Conservation (phyloP, 129 eudicot genomes). For the Flaveria trinervia region DNA sequence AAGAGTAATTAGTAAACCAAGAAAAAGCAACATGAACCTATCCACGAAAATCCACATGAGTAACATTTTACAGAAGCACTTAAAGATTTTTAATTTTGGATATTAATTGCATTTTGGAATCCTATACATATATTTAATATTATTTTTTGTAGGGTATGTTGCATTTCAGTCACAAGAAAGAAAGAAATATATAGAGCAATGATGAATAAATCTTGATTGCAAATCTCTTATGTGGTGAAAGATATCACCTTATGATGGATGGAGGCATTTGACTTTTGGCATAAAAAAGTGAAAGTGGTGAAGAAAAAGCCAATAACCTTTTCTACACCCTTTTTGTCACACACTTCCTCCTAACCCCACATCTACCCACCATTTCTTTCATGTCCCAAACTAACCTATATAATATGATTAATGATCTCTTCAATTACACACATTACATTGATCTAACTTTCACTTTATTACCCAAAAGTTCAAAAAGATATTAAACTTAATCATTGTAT, state of each 20-base stretch:
- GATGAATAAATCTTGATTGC: constrained; percentile 79
- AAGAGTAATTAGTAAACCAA: not conserved
- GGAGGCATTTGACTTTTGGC: constrained; percentile 69
- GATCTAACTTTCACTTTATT: constrained; percentile 46
- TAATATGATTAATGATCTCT: constrained; percentile 68
- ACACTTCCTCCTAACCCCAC: constrained; percentile 52
- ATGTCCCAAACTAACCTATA: constrained; percentile 53
- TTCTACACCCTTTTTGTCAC: constrained; percentile 46
- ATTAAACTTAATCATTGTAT: constrained; percentile 12
- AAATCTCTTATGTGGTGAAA: constrained; percentile 62
- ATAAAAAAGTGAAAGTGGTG: constrained; percentile 41
- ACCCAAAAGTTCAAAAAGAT: constrained; percentile 30
- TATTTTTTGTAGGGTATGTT: constrained; percentile 29
- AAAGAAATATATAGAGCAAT: constrained; percentile 49
- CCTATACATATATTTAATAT: not conserved
- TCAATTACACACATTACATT: constrained; percentile 76
- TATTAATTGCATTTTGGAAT: not conserved
- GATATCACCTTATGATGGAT: constrained; percentile 53
- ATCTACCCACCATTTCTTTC: constrained; percentile 49
- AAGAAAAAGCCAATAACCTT: constrained; percentile 65
- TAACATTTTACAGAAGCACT: not conserved
- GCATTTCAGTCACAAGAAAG: constrained; percentile 38
- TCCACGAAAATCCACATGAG: not conserved
- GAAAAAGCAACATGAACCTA: not conserved
- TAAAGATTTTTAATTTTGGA: not conserved